Base-by-base conservation (phyloP, 129 eudicot species). In the Mikania micrantha region DNA sequence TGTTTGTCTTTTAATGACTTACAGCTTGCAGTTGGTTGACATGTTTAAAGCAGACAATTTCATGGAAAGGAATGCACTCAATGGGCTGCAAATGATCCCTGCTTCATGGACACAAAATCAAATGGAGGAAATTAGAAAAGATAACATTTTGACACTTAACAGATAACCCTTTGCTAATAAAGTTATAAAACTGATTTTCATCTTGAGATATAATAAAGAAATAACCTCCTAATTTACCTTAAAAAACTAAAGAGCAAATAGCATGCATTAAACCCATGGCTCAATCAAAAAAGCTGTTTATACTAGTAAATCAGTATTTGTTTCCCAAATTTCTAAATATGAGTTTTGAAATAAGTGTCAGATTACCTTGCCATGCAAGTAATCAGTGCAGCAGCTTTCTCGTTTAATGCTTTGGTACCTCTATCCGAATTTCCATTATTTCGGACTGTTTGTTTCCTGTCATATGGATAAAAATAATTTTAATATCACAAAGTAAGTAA, bases 21-120 rank as follows among this genome's bases (percentile, higher is more conserved):
- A 91, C 98, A 61, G 90, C 74, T 49, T 86, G 89, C 62, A 92
- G 83, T 72, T 86, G 88, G 78, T 88, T 87, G 60, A 86, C 90
- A 66, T 85, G 71, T 78, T 84, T 79, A 62, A 84, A 92, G 86
- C 88, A 86, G 68, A 83, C 54, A 40, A 80, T 76, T 71, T 88
- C 98, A 69, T 88, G 84, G 45, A 78, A 84, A 53, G 89, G 79
- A 53, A 82, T 39, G 69, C 79, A 76, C 73, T 85, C 96, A 67
- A 84, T 78, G 50, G 98, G 96, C 85, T 71, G 90, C 84, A 92
- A 66, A 72, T 78, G 75, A 4, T 85, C 80, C 79, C 96, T 91
- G 97, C 24, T 53, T 53, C 80, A 78, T 35, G 45, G 21, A 67
- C 15, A 21, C 39, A 32, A 17, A 27, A 59, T 49, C 60, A 64